Evolutionary conservation across 441 rosid species (phyloP), one percentile per base, ranked within the genome.

Genomic region (Omphalea diandra): DNA sequence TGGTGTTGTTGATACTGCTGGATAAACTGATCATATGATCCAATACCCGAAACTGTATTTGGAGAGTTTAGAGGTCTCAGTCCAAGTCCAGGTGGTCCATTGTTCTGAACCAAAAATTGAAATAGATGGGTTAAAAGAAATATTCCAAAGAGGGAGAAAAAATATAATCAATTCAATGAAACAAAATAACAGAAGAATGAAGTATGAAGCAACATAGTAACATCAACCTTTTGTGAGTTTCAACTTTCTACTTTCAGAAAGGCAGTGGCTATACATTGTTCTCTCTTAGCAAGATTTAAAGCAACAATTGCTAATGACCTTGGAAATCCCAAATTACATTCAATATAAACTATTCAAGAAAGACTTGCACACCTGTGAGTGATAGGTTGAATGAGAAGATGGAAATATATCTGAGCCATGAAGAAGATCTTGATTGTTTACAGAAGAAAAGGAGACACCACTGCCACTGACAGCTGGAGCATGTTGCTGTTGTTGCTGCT

Each of bases 1-100:
- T 83, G 99, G 63, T 86, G 93, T 56, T 88, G 92, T 75, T 92
- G 98, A 80, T 89, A 92, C 67, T 90, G 96, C 79, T 87, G 98
- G 74, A 90, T 81, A 38, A 92, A 87, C 69, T 87, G 96, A 73
- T 90, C 94, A 71, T 88, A 89, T 0, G 87, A 83, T 57, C 93
- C 94, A 67, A 85, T 75, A 63, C 88, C 87, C 69, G 88, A 78
- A 69, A 85, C 83, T 3, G 91, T 46, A 79, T 80, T 92, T 71
- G 88, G 82, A 15, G 98, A 89, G 77, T 87, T 92, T 76, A 90
- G 67, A 59, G 98, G 88, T 83, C 98, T 95, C 76, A 90, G 68
- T 64, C 96, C 99, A 46, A 89, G 79, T 57, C 93, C 88, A 17
- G 89, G 91, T 72, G 93, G 88, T 72, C 93, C 99, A 68, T 93